Conservation (phyloP, 2,329 filamentous ascomycete genomes). For the Metarhizium robertsii region DNA sequence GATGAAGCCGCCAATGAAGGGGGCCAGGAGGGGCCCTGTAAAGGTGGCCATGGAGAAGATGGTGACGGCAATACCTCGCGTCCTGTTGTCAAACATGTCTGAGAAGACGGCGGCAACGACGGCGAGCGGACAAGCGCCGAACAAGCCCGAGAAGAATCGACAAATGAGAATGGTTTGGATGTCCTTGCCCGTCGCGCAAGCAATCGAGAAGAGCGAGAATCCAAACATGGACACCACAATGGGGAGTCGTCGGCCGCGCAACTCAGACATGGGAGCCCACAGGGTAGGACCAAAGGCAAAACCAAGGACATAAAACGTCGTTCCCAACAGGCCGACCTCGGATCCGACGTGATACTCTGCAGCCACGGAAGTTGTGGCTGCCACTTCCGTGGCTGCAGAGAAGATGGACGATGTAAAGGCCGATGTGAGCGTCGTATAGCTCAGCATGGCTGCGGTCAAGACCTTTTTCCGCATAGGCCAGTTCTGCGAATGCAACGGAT, state of each 20-base stretch:
- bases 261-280: conserved; percentile 65
- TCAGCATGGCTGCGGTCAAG: conserved; percentile 56
- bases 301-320: conserved; percentile 62
- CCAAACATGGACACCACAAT: conserved; percentile 54
- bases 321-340: conserved; percentile 55
- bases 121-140: conserved; percentile 59
- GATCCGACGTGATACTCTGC: conserved; percentile 48
- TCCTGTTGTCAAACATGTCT: conserved; percentile 60
- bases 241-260: conserved; percentile 56
- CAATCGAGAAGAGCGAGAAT: conserved; percentile 60
- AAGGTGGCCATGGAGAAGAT: conserved; percentile 46
- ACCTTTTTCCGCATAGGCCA: conserved; percentile 76
- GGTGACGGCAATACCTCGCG: conserved; percentile 40
- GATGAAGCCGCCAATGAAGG: conserved; percentile 62
- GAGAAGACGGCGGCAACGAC: conserved; percentile 63
- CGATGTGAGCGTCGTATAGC: conserved; percentile 62
- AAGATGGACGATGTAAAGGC: conserved; percentile 71
- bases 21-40: conserved; percentile 56
- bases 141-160: conserved; percentile 66
- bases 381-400: conserved; percentile 60
- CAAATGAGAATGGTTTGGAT: conserved; percentile 61
- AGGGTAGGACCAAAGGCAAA: conserved; percentile 64
- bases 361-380: conserved; percentile 50
- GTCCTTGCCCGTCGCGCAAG: conserved; percentile 55
- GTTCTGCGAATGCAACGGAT: conserved; percentile 80